These are phyloP conservation scores for Alternaria triticimaculans DNA, from an alignment of 2,329 filamentous ascomycete species.

Conservation along the genomic window DNA sequence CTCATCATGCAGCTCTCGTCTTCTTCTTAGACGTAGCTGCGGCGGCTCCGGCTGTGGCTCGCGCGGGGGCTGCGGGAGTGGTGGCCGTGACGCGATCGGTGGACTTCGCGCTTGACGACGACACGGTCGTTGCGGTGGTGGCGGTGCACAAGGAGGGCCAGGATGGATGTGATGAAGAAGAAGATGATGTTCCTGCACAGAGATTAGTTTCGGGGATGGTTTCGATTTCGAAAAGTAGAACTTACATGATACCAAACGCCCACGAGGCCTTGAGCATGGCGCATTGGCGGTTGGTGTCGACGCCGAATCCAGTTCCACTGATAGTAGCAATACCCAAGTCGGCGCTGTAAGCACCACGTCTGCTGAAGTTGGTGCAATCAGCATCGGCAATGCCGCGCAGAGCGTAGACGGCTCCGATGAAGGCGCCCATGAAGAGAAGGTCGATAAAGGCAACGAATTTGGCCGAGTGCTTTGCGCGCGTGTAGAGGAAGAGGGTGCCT, in stretches of 20 bases:
- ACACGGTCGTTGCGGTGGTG: conserved; percentile 57
- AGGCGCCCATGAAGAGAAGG: conserved; percentile 67
- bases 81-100: conserved; percentile 54
- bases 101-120: conserved; percentile 60
- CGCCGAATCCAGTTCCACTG: conserved; percentile 56
- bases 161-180: conserved; percentile 49
- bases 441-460: conserved; percentile 68
- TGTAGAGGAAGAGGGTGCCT: conserved; percentile 66
- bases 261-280: conserved; percentile 91
- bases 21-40: conserved; percentile 43
- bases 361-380: conserved; percentile 65
- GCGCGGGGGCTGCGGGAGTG: conserved; percentile 47
- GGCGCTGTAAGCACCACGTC: conserved; percentile 46
- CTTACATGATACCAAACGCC: conserved; percentile 86
- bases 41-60: conserved; percentile 46
- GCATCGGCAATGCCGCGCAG: conserved; percentile 64
- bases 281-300: conserved; percentile 76
- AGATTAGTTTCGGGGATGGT: conserved; percentile 28
- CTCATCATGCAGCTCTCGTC: not conserved
- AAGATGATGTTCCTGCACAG: conserved; percentile 45
- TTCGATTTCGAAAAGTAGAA: not conserved
- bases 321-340: conserved; percentile 69
- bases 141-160: conserved; percentile 67
- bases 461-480: conserved; percentile 64
- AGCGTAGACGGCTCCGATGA: conserved; percentile 66